These are phyloP conservation scores for Podospora fimiseda DNA, from an alignment of 495 filamentous ascomycete genomes.

Conservation along the genomic window DNA sequence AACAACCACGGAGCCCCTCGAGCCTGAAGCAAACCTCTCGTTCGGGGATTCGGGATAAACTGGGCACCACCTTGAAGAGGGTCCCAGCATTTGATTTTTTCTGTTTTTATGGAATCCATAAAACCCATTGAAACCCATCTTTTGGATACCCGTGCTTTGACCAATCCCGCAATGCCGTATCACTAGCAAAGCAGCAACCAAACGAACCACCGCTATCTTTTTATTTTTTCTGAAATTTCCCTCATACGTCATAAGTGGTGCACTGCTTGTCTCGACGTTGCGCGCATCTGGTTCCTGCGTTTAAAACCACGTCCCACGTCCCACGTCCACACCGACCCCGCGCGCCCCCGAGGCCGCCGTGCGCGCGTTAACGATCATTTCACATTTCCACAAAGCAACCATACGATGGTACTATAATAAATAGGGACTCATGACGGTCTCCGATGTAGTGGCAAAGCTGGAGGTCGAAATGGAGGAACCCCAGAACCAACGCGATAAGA, in stretches of 20 bases:
- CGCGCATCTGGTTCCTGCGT: background rate
- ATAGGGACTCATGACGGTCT: slow-evolving; percentile 32
- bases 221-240: slow-evolving; percentile 19
- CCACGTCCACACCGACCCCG: background rate
- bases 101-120: too few species aligned
- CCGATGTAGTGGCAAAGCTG: slow-evolving; percentile 38
- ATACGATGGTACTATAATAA: slow-evolving; percentile 17
- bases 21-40: slow-evolving; percentile 3
- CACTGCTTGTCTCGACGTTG: background rate
- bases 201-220: too few species aligned
- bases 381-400: too few species aligned
- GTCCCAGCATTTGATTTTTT: background rate
- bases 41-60: too few species aligned
- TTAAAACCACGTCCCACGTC: too few species aligned
- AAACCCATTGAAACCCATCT: background rate
- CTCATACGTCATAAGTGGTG: slow-evolving; percentile 22
- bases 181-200: slow-evolving; percentile 1
- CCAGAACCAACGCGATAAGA: slow-evolving; percentile 64
- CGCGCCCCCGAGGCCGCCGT: background rate
- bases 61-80: slow-evolving; percentile 9
- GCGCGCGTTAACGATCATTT: background rate
- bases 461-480: slow-evolving; percentile 51
- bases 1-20: slow-evolving; percentile 6
- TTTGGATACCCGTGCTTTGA: background rate
- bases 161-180: slow-evolving; percentile 8